A percentile compares a stretch with the other conserved stretches of the same genome.
These are phyloP conservation scores for Pharnaceum exiguum DNA, from an alignment of 148 eudicot species.

Conservation along the genomic window DNA sequence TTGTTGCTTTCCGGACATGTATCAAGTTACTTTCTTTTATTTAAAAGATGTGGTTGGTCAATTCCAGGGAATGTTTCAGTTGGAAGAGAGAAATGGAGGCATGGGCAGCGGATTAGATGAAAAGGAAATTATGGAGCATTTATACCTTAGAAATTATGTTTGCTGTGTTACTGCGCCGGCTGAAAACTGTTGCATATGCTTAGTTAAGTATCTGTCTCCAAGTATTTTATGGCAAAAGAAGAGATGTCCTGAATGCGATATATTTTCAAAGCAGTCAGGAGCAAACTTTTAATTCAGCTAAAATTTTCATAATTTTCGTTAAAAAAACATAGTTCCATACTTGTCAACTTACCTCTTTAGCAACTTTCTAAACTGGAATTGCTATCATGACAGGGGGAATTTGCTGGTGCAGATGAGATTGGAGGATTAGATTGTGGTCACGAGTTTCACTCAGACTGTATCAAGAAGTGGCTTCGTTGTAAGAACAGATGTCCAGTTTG, in stretches of 20 bases:
- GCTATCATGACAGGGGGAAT: conserved; percentile 47
- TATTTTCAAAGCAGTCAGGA: neutral
- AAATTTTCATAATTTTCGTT: neutral
- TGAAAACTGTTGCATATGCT: conserved; percentile 65
- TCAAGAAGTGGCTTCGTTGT: conserved; percentile 53
- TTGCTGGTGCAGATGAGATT: conserved; percentile 41
- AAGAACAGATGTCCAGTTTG: conserved; percentile 78
- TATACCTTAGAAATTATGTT: conserved; percentile 34
- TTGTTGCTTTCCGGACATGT: too few species aligned
- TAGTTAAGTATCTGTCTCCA: conserved; percentile 2
- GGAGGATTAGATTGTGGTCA: conserved; percentile 67
- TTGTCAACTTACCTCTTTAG: neutral
- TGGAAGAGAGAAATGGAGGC: conserved; percentile 64
- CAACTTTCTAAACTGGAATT: neutral
- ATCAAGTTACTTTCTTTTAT: neutral
- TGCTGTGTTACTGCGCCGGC: conserved; percentile 1
- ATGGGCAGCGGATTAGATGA: conserved; percentile 56
- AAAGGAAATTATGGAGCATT: conserved; percentile 32
- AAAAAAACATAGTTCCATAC: neutral
- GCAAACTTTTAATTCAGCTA: neutral
- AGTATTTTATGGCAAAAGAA: neutral
- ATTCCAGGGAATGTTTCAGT: conserved; percentile 55
- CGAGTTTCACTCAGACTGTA: conserved; percentile 60
- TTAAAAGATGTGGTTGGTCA: neutral
- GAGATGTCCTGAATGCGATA: neutral